Evolutionary conservation across 2,329 filamentous ascomycete genomes (phyloP).

Genomic region (Polytolypa hystricis): DNA sequence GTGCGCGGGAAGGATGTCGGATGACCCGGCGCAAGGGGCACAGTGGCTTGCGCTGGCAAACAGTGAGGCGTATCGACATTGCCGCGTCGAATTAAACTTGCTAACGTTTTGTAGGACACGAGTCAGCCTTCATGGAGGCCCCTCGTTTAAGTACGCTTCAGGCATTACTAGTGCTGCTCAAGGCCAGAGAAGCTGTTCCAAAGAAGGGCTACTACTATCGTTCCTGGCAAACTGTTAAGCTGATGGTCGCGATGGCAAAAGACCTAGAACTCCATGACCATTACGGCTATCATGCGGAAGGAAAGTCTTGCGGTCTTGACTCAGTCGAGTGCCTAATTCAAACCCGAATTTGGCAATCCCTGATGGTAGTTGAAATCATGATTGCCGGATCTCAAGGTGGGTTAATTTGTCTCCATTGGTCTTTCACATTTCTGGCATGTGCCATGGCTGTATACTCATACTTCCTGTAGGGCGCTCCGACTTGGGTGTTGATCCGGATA

Average conservation of each 20-base stretch:
- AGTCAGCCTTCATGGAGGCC: constrained; percentile 86
- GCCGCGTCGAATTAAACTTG: neutral
- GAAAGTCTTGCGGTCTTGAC: constrained; percentile 56
- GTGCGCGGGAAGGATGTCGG: constrained; percentile 64
- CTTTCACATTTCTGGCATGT: too few relatives aligned
- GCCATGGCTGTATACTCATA: constrained; percentile 20
- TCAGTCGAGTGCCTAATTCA: constrained; percentile 70
- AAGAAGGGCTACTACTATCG: constrained; percentile 93
- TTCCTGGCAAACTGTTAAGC: constrained; percentile 92
- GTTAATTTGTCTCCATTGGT: constrained; percentile 10
- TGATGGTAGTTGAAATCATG: constrained; percentile 82
- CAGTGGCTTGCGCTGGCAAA: constrained; percentile 89
- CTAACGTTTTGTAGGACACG: constrained; percentile 61
- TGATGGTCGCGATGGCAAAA: constrained; percentile 85
- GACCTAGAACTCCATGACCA: constrained; percentile 86
- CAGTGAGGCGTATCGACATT: too few relatives aligned
- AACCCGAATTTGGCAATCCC: constrained; percentile 79
- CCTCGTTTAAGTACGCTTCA: constrained; percentile 86
- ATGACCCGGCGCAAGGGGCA: constrained; percentile 72
- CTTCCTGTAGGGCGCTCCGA: constrained; percentile 56
- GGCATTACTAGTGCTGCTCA: constrained; percentile 74
- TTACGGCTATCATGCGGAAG: constrained; percentile 63
- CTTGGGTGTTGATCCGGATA: constrained; percentile 61
- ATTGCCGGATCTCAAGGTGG: constrained; percentile 85
- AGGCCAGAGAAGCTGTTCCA: constrained; percentile 82